Conservation (phyloP, 2,329 filamentous ascomycete species). For the Phoma herbarum region DNA sequence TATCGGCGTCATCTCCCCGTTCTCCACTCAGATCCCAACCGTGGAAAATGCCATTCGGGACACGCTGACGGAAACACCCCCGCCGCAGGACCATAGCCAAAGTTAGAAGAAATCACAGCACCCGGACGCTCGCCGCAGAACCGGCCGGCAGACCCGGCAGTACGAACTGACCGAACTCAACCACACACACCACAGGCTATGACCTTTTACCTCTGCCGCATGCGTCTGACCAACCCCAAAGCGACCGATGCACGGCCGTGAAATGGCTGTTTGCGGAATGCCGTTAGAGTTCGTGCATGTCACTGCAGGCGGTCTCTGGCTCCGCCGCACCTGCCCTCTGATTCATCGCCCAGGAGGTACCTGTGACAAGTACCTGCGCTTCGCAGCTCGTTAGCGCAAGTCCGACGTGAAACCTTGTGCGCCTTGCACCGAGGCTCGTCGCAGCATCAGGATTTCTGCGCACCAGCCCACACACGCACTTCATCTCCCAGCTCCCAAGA, state of each 20-base stretch:
- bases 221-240: conserved; percentile 18
- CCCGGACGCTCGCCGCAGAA: conserved; percentile 19
- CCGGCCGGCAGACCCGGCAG: conserved; percentile 14
- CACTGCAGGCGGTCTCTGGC: conserved; percentile 13
- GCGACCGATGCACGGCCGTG: conserved; percentile 14
- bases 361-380: conserved; percentile 2
- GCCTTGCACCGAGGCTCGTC: conserved; percentile 14
- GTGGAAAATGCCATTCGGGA: conserved; percentile 9
- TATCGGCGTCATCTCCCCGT: conserved; percentile 15
- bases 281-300: conserved; percentile 8
- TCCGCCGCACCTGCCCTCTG: conserved; percentile 13
- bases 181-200: not conserved
- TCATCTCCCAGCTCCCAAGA: conserved; percentile 10
- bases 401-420: conserved; percentile 11
- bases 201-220: conserved; percentile 14
- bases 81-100: conserved; percentile 4
- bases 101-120: conserved; percentile 16
- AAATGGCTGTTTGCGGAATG: conserved; percentile 16
- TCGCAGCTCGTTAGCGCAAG: conserved; percentile 5
- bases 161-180: conserved; percentile 4
- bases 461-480: not conserved
- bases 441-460: not conserved
- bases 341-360: conserved; percentile 2
- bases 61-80: conserved; percentile 16
- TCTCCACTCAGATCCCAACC: conserved; percentile 11